These are phyloP conservation scores for Globomyces sp. DNA, from an alignment of 371 early-diverging fungal genomes.

Conservation along the genomic window DNA sequence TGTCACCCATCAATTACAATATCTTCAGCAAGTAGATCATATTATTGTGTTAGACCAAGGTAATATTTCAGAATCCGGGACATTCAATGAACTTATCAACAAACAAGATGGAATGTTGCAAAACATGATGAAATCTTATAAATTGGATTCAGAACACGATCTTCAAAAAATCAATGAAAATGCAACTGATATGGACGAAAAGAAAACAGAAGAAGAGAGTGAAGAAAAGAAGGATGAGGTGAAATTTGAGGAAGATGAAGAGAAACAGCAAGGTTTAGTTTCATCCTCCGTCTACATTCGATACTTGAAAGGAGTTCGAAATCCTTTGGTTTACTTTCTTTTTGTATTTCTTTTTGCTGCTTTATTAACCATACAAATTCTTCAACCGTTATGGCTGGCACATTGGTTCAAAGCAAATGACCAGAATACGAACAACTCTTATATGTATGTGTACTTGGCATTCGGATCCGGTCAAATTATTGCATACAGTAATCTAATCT, in stretches of 20 bases:
- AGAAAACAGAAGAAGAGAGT: neutral
- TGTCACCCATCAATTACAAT: conserved; percentile 27
- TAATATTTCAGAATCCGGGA: conserved; percentile 54
- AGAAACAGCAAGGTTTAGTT: neutral
- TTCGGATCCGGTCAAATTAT: neutral
- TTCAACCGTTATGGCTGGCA: conserved; percentile 32
- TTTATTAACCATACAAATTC: conserved; percentile 20
- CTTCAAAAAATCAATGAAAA: neutral
- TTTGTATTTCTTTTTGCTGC: neutral
- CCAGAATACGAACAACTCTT: neutral
- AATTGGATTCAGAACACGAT: neutral
- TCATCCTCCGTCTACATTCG: neutral
- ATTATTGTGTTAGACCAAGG: conserved; percentile 74
- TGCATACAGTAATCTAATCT: neutral
- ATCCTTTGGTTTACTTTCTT: neutral
- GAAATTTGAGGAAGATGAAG: conserved; percentile 12
- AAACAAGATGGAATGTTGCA: neutral
- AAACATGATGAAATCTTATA: conserved; percentile 11
- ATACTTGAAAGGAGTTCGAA: conserved; percentile 4
- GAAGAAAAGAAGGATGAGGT: conserved; percentile 2
- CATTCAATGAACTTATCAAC: neutral
- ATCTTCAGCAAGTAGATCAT: conserved; percentile 60
- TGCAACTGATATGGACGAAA: neutral
- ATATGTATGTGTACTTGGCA: neutral
- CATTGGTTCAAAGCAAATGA: conserved; percentile 19